Percentiles rank a stretch among this genome's conserved stretches.
Evolutionary conservation across 2,329 filamentous ascomycete species (phyloP).

Genomic region (Phialophora verrucosa): DNA sequence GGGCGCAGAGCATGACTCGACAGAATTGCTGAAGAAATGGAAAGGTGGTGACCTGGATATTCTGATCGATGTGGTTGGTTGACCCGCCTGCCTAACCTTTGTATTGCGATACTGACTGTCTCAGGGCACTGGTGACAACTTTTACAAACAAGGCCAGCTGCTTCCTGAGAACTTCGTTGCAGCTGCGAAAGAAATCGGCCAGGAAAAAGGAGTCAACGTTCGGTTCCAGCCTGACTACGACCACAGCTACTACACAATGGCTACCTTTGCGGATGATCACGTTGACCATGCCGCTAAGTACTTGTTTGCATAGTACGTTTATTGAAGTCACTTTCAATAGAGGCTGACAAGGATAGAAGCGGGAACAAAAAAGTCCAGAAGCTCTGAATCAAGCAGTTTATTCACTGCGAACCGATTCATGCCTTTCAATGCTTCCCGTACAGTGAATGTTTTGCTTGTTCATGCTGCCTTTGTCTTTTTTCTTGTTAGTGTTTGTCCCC

Average conservation of each 20-base stretch:
- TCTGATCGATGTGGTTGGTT: conserved; percentile 82
- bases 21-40: conserved; percentile 81
- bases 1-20: conserved; percentile 92
- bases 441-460: background rate
- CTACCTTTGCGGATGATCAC: conserved; percentile 87
- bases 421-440: background rate
- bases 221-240: conserved; percentile 92
- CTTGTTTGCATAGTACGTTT: conserved; percentile 64
- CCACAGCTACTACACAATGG: conserved; percentile 97
- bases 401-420: background rate
- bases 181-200: conserved; percentile 76
- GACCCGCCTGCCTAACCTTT: background rate
- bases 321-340: conserved; percentile 7
- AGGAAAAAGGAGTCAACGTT: conserved; percentile 72
- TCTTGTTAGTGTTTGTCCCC: background rate
- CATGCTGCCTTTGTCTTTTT: background rate
- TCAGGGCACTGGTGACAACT: conserved; percentile 89
- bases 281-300: conserved; percentile 90
- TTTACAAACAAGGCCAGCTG: conserved; percentile 92
- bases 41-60: conserved; percentile 72
- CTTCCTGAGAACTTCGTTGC: conserved; percentile 90
- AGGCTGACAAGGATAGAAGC: conserved; percentile 40
- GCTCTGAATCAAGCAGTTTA: conserved; percentile 38
- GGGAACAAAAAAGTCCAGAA: conserved; percentile 35
- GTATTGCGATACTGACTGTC: conserved; percentile 7